phyloP scores from a whole-genome alignment of 495 filamentous ascomycete species.

The Aspergillus heteromorphus region DNA sequence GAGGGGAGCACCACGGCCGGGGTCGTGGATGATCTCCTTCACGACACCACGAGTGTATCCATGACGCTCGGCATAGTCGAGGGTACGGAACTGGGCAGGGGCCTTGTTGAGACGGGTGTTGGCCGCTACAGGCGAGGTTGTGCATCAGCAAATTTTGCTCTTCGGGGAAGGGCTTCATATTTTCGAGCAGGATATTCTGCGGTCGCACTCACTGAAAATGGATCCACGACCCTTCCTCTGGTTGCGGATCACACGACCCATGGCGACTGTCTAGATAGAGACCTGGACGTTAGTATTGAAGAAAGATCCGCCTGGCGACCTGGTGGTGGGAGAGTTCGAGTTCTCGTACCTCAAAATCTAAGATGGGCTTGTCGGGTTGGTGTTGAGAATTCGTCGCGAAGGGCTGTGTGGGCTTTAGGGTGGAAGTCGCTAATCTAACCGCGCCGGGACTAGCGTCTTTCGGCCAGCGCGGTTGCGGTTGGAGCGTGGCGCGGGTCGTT shows the following conservation, averaged over 20 bases:
- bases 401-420: slow-evolving; percentile 49
- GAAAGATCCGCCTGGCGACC: slow-evolving; percentile 27
- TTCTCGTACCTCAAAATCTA: slow-evolving; percentile 44
- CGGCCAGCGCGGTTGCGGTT: slow-evolving; percentile 12
- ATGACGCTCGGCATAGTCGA: slow-evolving; percentile 93
- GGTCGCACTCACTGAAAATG: slow-evolving; percentile 83
- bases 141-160: slow-evolving; percentile 38
- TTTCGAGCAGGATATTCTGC: slow-evolving; percentile 18
- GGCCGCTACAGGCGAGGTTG: slow-evolving; percentile 50
- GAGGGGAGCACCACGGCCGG: slow-evolving; percentile 94
- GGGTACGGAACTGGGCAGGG: slow-evolving; percentile 85
- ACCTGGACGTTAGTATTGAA: slow-evolving; percentile 37
- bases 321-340: slow-evolving; percentile 28
- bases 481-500: slow-evolving; percentile 10
- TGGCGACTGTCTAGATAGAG: slow-evolving; percentile 46
- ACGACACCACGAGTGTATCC: slow-evolving; percentile 95
- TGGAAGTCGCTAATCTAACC: slow-evolving; percentile 46
- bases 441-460: slow-evolving; percentile 29
- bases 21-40: slow-evolving; percentile 99
- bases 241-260: slow-evolving; percentile 89
- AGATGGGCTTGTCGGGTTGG: slow-evolving; percentile 47
- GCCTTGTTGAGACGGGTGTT: slow-evolving; percentile 91
- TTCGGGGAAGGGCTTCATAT: background rate
- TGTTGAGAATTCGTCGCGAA: slow-evolving; percentile 43
- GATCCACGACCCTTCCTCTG: slow-evolving; percentile 97